Evolutionary conservation across 2,329 filamentous ascomycete species (phyloP).

Genomic region (Cladophialophora immunda): DNA sequence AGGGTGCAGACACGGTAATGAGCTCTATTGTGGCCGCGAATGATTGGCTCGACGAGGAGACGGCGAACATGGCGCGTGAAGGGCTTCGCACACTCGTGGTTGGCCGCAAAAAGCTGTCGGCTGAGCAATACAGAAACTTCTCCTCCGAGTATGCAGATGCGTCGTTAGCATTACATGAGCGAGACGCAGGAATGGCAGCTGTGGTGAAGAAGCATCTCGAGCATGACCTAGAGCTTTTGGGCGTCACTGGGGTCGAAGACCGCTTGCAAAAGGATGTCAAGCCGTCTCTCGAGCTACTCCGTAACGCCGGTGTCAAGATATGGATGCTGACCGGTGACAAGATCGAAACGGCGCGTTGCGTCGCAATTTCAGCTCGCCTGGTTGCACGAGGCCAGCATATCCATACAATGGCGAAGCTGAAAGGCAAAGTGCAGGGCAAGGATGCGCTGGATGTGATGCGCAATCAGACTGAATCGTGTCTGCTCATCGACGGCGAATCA

Average conservation of each 20-base stretch:
- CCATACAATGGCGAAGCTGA: conserved; percentile 87
- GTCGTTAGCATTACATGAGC: conserved; percentile 78
- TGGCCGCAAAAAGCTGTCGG: conserved; percentile 85
- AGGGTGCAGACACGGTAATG: conserved; percentile 99
- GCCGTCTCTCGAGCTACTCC: conserved; percentile 88
- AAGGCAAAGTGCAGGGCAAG: conserved; percentile 82
- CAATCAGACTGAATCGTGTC: conserved; percentile 83
- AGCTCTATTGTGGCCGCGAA: conserved; percentile 92
- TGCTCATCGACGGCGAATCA: conserved; percentile 95
- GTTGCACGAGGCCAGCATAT: conserved; percentile 95
- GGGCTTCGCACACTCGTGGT: conserved; percentile 93
- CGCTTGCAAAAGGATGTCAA: conserved; percentile 96
- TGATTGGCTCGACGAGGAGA: conserved; percentile 99
- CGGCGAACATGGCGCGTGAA: conserved; percentile 98
- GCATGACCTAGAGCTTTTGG: conserved; percentile 86
- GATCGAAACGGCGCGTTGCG: conserved; percentile 95
- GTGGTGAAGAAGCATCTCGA: conserved; percentile 85
- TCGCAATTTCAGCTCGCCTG: conserved; percentile 92
- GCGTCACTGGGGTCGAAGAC: conserved; percentile 98
- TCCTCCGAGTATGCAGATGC: conserved; percentile 77
- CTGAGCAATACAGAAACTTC: conserved; percentile 83
- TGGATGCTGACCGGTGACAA: conserved; percentile 99
- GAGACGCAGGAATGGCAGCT: conserved; percentile 81
- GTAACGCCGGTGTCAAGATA: conserved; percentile 98
- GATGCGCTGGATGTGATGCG: conserved; percentile 89